Evolutionary conservation across 371 early-diverging fungal species (phyloP).

Genomic region (Choanephora cucurbitarum): DNA sequence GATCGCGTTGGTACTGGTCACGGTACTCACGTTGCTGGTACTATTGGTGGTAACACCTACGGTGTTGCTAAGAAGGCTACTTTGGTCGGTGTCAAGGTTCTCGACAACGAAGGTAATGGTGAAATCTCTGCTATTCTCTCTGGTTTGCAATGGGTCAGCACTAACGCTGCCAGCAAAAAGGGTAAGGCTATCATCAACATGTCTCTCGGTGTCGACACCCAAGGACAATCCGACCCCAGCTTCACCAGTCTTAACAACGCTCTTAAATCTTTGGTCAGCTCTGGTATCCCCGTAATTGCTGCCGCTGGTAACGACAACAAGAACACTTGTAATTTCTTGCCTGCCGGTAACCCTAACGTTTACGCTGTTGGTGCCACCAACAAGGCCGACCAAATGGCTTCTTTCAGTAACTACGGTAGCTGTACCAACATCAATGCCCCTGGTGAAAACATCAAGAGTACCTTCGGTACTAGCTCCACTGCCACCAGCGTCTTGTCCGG

Average conservation of each 20-base stretch:
- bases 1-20: no score
- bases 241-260: constrained; percentile 80
- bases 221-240: constrained; percentile 4
- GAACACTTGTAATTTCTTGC: constrained; percentile 96
- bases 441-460: constrained; percentile 86
- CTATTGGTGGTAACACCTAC: constrained; percentile 58
- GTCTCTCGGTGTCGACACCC: constrained; percentile 47
- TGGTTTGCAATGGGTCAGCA: constrained; percentile 68
- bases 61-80: constrained; percentile 70
- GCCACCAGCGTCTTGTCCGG: constrained; percentile 71
- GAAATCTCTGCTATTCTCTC: constrained; percentile 1
- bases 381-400: constrained; percentile 80
- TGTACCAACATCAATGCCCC: constrained; percentile 94
- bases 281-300: constrained; percentile 89
- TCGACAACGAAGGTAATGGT: constrained; percentile 57
- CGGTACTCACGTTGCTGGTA: constrained; percentile 77
- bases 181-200: constrained; percentile 52
- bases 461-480: constrained; percentile 78
- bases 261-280: constrained; percentile 76
- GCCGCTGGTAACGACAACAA: constrained; percentile 98
- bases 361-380: constrained; percentile 96
- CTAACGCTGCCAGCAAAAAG: constrained; percentile 31
- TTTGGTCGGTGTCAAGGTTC: constrained; percentile 67
- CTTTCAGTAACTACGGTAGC: constrained; percentile 89
- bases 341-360: constrained; percentile 88